Percentiles rank a stretch among this genome's conserved stretches.
Evolutionary conservation across 2,329 filamentous ascomycete genomes (phyloP).

Genomic region (Aspergillus uvarum): DNA sequence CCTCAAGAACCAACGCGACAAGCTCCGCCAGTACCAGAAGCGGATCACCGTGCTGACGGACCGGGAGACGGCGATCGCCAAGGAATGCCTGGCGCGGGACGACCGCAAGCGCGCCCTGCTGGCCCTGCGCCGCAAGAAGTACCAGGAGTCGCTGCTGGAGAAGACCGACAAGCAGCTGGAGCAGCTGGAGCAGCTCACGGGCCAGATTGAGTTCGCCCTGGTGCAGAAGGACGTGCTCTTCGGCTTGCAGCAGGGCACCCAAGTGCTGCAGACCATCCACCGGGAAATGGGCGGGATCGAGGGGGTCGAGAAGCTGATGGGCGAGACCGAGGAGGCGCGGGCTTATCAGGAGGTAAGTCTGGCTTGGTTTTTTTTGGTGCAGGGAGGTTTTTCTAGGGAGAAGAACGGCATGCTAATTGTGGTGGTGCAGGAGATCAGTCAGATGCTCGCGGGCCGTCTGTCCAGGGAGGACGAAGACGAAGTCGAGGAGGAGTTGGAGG

Average conservation of each 20-base stretch:
- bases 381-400: no score
- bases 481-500: conserved; percentile 90
- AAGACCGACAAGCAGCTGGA: conserved; percentile 94
- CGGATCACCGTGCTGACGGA: conserved; percentile 82
- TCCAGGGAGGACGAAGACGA: conserved; percentile 96
- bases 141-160: conserved; percentile 82
- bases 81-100: conserved; percentile 73
- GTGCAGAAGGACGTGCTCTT: conserved; percentile 97
- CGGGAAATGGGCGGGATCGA: conserved; percentile 94
- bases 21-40: conserved; percentile 92
- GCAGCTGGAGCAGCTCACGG: conserved; percentile 84
- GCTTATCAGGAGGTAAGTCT: conserved; percentile 78
- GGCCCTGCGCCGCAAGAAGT: conserved; percentile 91
- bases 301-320: conserved; percentile 91
- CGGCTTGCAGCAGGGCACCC: conserved; percentile 86
- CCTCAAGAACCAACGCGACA: conserved; percentile 96
- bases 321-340: conserved; percentile 83
- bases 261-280: conserved; percentile 86
- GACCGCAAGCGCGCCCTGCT: conserved; percentile 81
- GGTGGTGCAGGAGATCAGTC: conserved; percentile 73
- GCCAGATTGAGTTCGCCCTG: conserved; percentile 88
- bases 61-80: conserved; percentile 83
- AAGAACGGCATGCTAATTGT: conserved; percentile 3
- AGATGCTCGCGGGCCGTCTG: conserved; percentile 84
- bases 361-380: no score